Base-by-base conservation (phyloP, 2,329 filamentous ascomycete genomes). In the Ceratocystiopsis minuta region DNA sequence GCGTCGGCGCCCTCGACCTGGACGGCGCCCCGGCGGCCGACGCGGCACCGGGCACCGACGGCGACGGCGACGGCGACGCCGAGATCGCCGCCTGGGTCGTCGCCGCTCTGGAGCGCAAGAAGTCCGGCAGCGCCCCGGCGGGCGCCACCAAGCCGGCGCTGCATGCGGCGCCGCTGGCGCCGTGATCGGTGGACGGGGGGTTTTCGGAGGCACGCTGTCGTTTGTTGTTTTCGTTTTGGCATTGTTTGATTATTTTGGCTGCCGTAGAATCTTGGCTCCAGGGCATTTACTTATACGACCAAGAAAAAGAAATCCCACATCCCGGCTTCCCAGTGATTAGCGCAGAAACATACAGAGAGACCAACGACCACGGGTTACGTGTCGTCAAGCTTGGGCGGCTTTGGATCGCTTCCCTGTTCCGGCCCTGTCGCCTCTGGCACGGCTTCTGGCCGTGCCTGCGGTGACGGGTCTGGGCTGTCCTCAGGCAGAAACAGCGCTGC, bases 71-170 rank as follows among this genome's bases (percentile, higher is more conserved):
- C 24, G 24, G 7, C 20, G 88, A 98, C 52, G 63, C 68, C 34
- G 87, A 96, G 56, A 84, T 96, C 6, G 83, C 84, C 0, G 70
- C 74, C 24, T 98, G 90, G 90, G 88, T 94, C 1, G 69, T 67
- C 34, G 64, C 62, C 7, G 80, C 82, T 16, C 59, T 96, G 36
- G 74, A 80, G 48, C 70, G 71, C 52, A 77, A 77, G 53, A 68
- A 65, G 47, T 69, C 65, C 2, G 81, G 37, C 5, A 34, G 70
- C 63, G 11, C 14, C 14, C 40, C 34, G 55, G 53, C 36, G 66
- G 64, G 5, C 39, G 57, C 61, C 15, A 66, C 67, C 39, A 83
- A 81, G 54, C 90, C 90, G 15, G 87, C 90, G 3, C 61, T 96
- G 47, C 90, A 96, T 57, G 78, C 84, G 6, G 88, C 83, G 18